Base-by-base conservation (phyloP, 176 grass and related monocot species). In the Leersia perrieri region DNA sequence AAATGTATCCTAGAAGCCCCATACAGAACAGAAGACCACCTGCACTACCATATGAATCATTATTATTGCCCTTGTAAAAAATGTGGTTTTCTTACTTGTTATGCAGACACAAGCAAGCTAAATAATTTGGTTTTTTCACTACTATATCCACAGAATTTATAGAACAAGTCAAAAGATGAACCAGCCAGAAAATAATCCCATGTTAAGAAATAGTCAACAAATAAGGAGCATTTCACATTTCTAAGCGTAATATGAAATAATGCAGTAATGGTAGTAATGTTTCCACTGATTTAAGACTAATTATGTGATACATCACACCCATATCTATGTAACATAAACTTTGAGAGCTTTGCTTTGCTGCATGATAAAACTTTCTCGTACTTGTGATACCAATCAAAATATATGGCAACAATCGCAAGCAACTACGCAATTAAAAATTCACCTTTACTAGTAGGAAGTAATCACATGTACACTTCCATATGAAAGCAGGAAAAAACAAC, bases 1-100 rank as follows among this genome's bases (percentile, higher is more conserved):
- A 91, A 49, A 94, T 40, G 84, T 89, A 94, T 25, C 89, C 92
- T 45, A 94, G 80, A 77, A 94, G 72, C 22, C 92, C 92, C 67
- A 88, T 86, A 22, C 66, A 58, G 71, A 91, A 94, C 25, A 94
- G 45, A 78, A 94, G 77, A 31, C 89, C 92, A 75, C 92, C 92
- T 94, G 80, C 45, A 63, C 67, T 33, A 88, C 22, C 70, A 94
- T 73, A 82, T 9, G 30, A 45, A 31, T 51, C 47, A 22, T 39
- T 29, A 2, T 42, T 80, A 69, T 35, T 47, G 33, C 53, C 44
- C 66, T 34, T 2, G 1, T 10, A 41, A 69, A 34, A 69, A 69
- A 85, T 5, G 11, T 33, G 26, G 35, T 44, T 20, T 65, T 27
- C 9, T 29, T 47, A 82, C 11, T 61, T 84, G 23, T 60, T 65